Conservation (phyloP, 2,329 filamentous ascomycete species). For the Penicillium sclerotigenum region DNA sequence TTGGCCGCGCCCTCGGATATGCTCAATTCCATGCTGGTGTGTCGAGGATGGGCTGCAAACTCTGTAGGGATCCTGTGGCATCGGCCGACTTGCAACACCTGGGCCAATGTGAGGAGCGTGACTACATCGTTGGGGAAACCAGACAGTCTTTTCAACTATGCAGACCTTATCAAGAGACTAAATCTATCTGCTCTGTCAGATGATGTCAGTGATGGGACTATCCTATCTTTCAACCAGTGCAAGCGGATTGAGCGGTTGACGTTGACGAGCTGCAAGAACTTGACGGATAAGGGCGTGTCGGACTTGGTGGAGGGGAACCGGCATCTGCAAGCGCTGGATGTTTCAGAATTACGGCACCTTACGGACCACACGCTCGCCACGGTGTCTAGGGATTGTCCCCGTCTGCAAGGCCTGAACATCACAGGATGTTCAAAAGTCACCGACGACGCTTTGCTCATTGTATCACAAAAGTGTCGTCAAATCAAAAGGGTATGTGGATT, state of each 20-base stretch:
- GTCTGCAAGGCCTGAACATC: conserved; percentile 89
- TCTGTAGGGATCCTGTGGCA: conserved; percentile 94
- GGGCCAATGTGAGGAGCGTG: conserved; percentile 75
- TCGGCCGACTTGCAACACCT: conserved; percentile 83
- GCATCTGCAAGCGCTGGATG: conserved; percentile 82
- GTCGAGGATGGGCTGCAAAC: conserved; percentile 87
- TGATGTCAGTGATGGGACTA: conserved; percentile 82
- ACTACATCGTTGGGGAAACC: conserved; percentile 70
- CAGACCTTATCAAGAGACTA: conserved; percentile 83
- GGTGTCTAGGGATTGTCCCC: conserved; percentile 76
- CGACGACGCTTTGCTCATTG: conserved; percentile 75
- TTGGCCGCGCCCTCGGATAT: conserved; percentile 73
- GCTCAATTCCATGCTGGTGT: conserved; percentile 88
- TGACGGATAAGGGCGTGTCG: conserved; percentile 81
- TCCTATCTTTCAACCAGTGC: conserved; percentile 76
- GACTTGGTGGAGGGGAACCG: conserved; percentile 74
- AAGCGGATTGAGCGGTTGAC: conserved; percentile 90
- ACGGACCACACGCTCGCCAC: conserved; percentile 76
- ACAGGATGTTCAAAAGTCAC: conserved; percentile 81
- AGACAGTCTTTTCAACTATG: conserved; percentile 82
- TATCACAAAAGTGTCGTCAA: conserved; percentile 79
- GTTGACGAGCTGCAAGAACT: conserved; percentile 78
- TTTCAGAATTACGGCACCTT: conserved; percentile 75
- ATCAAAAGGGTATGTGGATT: conserved; percentile 72
- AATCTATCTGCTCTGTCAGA: conserved; percentile 79